Conservation (phyloP, 2,329 filamentous ascomycete genomes). For the Teratosphaeria epicoccoides region DNA sequence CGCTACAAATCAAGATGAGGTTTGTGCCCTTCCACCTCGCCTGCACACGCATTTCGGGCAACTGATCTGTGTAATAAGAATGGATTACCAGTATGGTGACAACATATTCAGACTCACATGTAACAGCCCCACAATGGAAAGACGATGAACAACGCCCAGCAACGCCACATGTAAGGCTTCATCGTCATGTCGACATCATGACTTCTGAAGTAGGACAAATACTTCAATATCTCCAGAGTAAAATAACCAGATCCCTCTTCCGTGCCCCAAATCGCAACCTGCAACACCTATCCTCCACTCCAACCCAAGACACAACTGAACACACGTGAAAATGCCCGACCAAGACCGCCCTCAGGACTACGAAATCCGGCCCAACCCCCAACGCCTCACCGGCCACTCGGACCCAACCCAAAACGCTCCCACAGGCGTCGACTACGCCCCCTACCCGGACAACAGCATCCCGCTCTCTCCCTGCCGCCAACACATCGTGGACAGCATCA, state of each 20-base stretch:
- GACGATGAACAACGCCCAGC: no score
- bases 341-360: constrained; percentile 3
- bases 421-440: constrained; percentile 33
- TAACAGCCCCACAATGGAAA: no score
- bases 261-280: no score
- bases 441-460: constrained; percentile 29
- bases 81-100: no score
- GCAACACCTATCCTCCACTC: background rate
- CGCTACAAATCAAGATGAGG: no score
- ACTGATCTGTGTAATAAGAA: no score
- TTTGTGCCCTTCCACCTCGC: no score
- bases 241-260: no score
- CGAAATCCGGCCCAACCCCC: constrained; percentile 14
- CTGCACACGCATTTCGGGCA: no score
- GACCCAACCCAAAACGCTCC: constrained; percentile 13
- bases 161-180: no score
- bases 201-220: background rate
- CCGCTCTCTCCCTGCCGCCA: constrained; percentile 27
- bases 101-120: no score
- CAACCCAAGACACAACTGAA: background rate
- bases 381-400: constrained; percentile 2
- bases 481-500: constrained; percentile 34
- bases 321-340: constrained; percentile 3
- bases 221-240: background rate
- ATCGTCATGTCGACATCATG: background rate